phyloP scores from a whole-genome alignment of 1,139 yeast species.

The Kodamaea ohmeri region DNA sequence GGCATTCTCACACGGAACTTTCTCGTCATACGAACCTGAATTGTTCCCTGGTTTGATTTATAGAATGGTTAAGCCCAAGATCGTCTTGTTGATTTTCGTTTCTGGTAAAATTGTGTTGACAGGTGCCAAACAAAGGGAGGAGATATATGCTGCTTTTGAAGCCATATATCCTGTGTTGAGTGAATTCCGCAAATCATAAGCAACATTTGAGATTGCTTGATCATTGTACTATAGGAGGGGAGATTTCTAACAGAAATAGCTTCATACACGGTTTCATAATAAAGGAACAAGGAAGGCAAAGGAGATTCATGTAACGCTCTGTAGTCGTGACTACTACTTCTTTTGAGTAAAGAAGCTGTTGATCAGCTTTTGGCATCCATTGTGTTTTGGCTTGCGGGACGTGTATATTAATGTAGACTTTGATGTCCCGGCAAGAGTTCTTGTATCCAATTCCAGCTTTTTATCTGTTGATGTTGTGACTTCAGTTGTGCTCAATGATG shows the following conservation, averaged over 20 bases:
- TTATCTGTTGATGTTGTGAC: too few relatives aligned
- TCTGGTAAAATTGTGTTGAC: conserved; percentile 97
- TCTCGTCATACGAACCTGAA: conserved; percentile 98
- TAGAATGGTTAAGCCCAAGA: conserved; percentile 99
- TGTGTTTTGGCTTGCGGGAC: neutral
- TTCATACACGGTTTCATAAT: conserved; percentile 1
- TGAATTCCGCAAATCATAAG: conserved; percentile 85
- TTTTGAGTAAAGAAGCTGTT: neutral
- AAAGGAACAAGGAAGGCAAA: neutral
- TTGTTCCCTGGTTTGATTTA: conserved; percentile 96
- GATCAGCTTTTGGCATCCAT: conserved; percentile 1
- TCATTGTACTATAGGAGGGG: conserved; percentile 10
- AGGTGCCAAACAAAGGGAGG: conserved; percentile 99
- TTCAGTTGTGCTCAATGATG: neutral
- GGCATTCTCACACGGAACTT: conserved; percentile 98
- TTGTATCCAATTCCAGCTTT: too few relatives aligned
- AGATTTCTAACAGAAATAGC: conserved; percentile 1
- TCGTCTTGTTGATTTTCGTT: conserved; percentile 91
- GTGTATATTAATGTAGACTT: neutral
- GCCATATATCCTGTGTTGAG: conserved; percentile 97
- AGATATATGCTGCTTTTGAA: conserved; percentile 95
- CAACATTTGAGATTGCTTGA: neutral
- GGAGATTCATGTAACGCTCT: neutral
- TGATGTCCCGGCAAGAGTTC: neutral
- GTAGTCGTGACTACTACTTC: too few relatives aligned